phyloP scores from a whole-genome alignment of 768 basidiomycete species.

The Leucocoprinus sp. region DNA sequence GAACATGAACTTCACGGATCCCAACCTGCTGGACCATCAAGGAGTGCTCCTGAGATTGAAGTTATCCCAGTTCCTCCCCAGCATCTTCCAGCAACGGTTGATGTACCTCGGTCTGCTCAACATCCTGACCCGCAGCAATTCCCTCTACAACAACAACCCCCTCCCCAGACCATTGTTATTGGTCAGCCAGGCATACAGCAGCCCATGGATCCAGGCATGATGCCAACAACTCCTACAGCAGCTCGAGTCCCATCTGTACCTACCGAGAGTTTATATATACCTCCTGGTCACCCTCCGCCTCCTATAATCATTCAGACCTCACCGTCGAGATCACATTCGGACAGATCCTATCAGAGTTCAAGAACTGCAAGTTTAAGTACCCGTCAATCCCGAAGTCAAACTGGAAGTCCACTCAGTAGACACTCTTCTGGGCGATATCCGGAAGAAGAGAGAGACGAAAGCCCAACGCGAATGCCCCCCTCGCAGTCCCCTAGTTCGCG shows the following conservation, averaged over 20 bases:
- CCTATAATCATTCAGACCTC: conserved; percentile 14
- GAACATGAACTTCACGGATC: too few relatives aligned
- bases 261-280: not conserved
- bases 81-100: conserved; percentile 13
- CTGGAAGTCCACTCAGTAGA: conserved; percentile 8
- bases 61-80: conserved; percentile 8
- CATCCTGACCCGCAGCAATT: conserved; percentile 20
- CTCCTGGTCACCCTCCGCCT: not conserved
- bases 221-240: too few relatives aligned
- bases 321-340: conserved; percentile 6
- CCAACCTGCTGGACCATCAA: not conserved
- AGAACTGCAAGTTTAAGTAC: not conserved
- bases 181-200: conserved; percentile 13
- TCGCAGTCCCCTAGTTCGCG: conserved; percentile 14
- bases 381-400: not conserved
- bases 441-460: not conserved
- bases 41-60: conserved; percentile 5
- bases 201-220: conserved; percentile 4
- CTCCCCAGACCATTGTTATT: conserved; percentile 20
- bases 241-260: not conserved
- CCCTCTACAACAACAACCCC: conserved; percentile 19
- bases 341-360: not conserved
- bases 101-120: conserved; percentile 18
- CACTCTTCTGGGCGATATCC: conserved; percentile 3
- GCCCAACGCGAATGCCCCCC: not conserved